Evolutionary conservation across 805 yeast species (phyloP), one percentile per base, ranked within the genome.

Genomic region (Candida broadrunensis): DNA sequence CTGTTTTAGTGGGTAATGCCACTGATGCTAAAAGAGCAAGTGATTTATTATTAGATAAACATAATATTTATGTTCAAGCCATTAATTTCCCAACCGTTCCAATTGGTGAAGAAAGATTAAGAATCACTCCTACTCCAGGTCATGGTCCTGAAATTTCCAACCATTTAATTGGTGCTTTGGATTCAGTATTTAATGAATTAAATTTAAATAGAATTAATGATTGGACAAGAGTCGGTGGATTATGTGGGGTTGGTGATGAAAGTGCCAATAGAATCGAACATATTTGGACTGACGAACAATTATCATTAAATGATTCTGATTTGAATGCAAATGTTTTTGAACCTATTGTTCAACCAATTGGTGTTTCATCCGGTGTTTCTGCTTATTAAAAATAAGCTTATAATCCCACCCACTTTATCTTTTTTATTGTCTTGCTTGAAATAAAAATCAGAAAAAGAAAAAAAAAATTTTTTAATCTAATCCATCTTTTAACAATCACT

Each of bases 61-160:
- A 89, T 68, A 76, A 78, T 49, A 90, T 93, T 61, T 93, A 93
- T 58, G 99, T 95, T 35, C 99, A 93, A 71, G 97, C 98, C 35
- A 93, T 93, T 63, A 93, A 93, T 72, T 93, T 85, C 81, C 99
- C 99, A 46, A 93, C 99, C 18, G 99, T 93, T 45, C 84, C 97
- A 15, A 81, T 85, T 51, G 99, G 99, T 45, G 84, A 89, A 50
- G 99, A 93, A 71, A 83, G 99, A 62, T 79, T 93, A 56, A 83
- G 99, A 69, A 81, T 93, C 59, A 93, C 99, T n/a, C 98, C 99
- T 41, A 90, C 99, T 32, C 99, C 99, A 27, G 97, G 97, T 40
- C 99, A 93, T 63, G 78, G 81, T 15, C 74, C 80, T 43, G 86
- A 83, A 42, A 73, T 88, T 37, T 76, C 91, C 39, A 88, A 89